phyloP scores from a whole-genome alignment of 257 asterid species.

The Solanum rostratum region DNA sequence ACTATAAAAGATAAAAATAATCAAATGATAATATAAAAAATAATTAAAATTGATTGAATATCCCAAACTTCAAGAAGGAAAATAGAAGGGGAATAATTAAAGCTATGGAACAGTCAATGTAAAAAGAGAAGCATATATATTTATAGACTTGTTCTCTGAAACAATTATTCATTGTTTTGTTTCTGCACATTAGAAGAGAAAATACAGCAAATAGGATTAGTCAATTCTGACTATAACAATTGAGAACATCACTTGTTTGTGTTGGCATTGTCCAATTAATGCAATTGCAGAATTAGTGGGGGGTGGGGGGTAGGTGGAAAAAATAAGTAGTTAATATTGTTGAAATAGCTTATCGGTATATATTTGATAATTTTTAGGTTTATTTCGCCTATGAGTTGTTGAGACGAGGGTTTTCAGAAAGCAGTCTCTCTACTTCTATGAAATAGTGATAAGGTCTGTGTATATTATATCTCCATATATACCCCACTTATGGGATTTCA shows the following conservation, averaged over 20 bases:
- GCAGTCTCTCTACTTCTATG: too few relatives aligned
- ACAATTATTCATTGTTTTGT: slow-evolving; percentile 4
- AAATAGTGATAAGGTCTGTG: too few relatives aligned
- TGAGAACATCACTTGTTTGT: slow-evolving; percentile 14
- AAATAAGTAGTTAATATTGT: too few relatives aligned
- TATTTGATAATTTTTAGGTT: too few relatives aligned
- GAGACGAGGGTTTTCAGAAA: too few relatives aligned
- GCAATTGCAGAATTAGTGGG: background rate
- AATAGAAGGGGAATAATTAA: background rate
- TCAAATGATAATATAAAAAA: too few relatives aligned
- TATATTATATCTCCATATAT: too few relatives aligned
- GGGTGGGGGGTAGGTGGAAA: background rate
- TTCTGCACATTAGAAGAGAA: background rate
- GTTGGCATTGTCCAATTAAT: slow-evolving; percentile 5
- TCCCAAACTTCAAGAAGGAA: slow-evolving; percentile 1
- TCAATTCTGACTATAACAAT: slow-evolving; percentile 39
- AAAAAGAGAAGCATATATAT: background rate
- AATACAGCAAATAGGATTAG: background rate
- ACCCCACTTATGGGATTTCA: too few relatives aligned
- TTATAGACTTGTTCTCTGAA: background rate
- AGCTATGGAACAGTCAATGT: background rate
- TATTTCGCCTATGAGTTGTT: too few relatives aligned
- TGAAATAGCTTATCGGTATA: too few relatives aligned
- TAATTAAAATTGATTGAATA: background rate
- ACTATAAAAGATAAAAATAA: background rate